These are phyloP conservation scores for Psilocybe cubensis DNA, from an alignment of 768 basidiomycete genomes.

Conservation along the genomic window DNA sequence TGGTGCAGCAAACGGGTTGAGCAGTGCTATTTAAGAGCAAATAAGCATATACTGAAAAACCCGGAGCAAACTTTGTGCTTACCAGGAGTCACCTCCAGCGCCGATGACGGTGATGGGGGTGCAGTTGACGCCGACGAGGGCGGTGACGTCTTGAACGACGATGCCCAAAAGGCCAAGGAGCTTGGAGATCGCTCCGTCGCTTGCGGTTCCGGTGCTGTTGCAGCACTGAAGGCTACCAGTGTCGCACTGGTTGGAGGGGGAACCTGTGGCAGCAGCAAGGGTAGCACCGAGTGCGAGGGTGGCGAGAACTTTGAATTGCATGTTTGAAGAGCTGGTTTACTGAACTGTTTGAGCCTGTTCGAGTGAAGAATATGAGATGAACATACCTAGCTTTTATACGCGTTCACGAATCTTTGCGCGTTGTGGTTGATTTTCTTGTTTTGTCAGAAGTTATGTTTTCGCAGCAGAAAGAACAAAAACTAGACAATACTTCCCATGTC, in stretches of 20 bases:
- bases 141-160: constrained; percentile 7
- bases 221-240: constrained; percentile 25
- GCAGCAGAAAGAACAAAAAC: neutral
- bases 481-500: neutral
- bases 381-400: neutral
- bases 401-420: neutral
- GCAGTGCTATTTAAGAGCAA: constrained; percentile 8
- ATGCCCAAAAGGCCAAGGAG: constrained; percentile 24
- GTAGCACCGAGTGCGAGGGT: constrained; percentile 2
- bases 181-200: neutral
- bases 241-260: constrained; percentile 20
- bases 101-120: constrained; percentile 26
- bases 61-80: neutral
- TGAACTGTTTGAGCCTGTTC: neutral
- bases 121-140: constrained; percentile 20
- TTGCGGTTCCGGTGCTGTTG: constrained; percentile 12
- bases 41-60: neutral
- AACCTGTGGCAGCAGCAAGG: constrained; percentile 13
- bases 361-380: neutral
- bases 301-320: constrained; percentile 9
- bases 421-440: neutral
- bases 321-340: constrained; percentile 1
- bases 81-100: constrained; percentile 17
- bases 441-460: neutral
- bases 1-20: constrained; percentile 30